Conservation (phyloP, 768 basidiomycete species). For the Multifurca ochricompacta region DNA sequence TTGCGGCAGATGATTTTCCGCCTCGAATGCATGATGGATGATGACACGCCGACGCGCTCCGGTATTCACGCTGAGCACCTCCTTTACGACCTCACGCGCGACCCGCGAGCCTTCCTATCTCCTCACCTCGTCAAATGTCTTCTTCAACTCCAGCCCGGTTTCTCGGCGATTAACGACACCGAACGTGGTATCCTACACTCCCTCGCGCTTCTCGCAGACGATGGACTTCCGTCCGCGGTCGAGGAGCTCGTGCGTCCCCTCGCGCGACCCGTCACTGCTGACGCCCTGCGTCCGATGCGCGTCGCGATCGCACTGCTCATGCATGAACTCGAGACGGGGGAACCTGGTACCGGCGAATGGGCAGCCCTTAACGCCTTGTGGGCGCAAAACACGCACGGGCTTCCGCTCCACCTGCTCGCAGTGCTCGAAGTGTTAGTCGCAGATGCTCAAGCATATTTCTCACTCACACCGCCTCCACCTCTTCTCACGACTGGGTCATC, state of each 20-base stretch:
- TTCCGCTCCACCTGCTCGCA: slow-evolving; percentile 50
- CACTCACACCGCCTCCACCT: slow-evolving; percentile 27
- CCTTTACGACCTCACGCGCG: slow-evolving; percentile 49
- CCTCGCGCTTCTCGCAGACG: slow-evolving; percentile 59
- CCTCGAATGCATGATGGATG: slow-evolving; percentile 63
- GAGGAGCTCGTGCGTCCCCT: slow-evolving; percentile 49
- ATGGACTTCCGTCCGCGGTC: slow-evolving; percentile 55
- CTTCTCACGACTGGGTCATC: too few relatives aligned
- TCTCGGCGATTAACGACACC: slow-evolving; percentile 53
- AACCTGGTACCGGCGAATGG: slow-evolving; percentile 39
- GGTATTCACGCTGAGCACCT: slow-evolving; percentile 65
- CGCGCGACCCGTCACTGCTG: slow-evolving; percentile 42
- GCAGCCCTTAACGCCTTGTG: slow-evolving; percentile 49
- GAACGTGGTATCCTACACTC: slow-evolving; percentile 53
- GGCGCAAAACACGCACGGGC: slow-evolving; percentile 50
- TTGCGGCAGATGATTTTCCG: slow-evolving; percentile 66
- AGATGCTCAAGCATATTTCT: slow-evolving; percentile 50
- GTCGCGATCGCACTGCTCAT: slow-evolving; percentile 54
- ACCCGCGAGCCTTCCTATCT: slow-evolving; percentile 53
- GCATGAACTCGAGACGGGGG: slow-evolving; percentile 42
- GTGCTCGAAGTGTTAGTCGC: slow-evolving; percentile 40
- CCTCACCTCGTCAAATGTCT: slow-evolving; percentile 53
- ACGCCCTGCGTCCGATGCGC: slow-evolving; percentile 50
- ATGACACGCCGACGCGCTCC: slow-evolving; percentile 53
- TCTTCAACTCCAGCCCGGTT: slow-evolving; percentile 48